Percentiles rank a stretch among this genome's conserved stretches.
These are phyloP conservation scores for Aspergillus sp. DNA, from an alignment of 2,329 filamentous ascomycete genomes.

Conservation along the genomic window DNA sequence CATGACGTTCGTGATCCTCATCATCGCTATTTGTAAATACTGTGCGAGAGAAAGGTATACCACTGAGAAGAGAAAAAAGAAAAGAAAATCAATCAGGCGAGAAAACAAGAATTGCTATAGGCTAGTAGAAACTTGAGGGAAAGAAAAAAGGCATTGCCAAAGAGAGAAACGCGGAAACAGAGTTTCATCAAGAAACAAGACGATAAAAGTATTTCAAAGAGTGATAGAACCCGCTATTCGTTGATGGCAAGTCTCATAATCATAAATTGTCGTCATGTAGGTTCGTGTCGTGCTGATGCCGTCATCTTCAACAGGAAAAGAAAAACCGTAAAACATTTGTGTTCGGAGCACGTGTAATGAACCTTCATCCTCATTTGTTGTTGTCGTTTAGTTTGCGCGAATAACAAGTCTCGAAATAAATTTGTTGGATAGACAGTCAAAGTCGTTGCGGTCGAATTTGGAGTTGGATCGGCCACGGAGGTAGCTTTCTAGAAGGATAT, in stretches of 20 bases:
- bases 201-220: conserved; percentile 16
- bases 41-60: conserved; percentile 34
- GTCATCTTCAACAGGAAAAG: conserved; percentile 2
- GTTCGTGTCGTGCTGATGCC: conserved; percentile 19
- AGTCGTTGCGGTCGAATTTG: conserved; percentile 86
- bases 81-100: conserved; percentile 17
- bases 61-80: conserved; percentile 30
- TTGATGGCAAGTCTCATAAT: conserved; percentile 17
- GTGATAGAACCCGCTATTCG: conserved; percentile 17
- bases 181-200: conserved; percentile 13
- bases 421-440: conserved; percentile 94
- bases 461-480: conserved; percentile 72
- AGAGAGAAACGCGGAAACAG: conserved; percentile 9
- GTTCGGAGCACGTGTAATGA: conserved; percentile 7
- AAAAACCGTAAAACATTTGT: conserved; percentile 17
- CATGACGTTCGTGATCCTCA: conserved; percentile 39
- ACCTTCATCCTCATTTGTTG: conserved; percentile 14
- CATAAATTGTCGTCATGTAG: conserved; percentile 24
- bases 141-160: conserved; percentile 6
- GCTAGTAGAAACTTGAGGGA: conserved; percentile 1
- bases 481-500: conserved; percentile 68
- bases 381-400: conserved; percentile 67
- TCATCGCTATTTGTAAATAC: conserved; percentile 33
- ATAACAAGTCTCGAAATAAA: conserved; percentile 96
- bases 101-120: conserved; percentile 13